Percentiles rank a stretch among this genome's conserved stretches.
These are phyloP conservation scores for Suillus weaverae DNA, from an alignment of 768 basidiomycete species.

Conservation along the genomic window DNA sequence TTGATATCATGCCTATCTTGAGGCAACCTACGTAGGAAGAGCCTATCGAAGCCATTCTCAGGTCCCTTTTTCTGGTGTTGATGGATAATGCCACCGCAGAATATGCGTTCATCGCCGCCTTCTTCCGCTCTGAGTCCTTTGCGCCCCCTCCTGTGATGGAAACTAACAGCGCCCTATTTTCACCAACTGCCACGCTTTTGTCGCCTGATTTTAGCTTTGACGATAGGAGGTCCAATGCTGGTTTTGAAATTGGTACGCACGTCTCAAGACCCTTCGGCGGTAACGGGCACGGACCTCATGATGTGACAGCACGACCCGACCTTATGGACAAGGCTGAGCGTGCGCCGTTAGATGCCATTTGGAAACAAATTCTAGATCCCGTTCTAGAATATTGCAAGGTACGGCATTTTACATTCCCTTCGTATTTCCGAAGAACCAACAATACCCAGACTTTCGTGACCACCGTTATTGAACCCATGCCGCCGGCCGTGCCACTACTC, in stretches of 20 bases:
- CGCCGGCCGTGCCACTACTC: constrained; percentile 74
- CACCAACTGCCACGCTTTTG: constrained; percentile 36
- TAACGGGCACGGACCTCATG: constrained; percentile 16
- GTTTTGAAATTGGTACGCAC: constrained; percentile 50
- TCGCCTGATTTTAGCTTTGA: constrained; percentile 44
- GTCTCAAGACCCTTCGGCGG: constrained; percentile 28
- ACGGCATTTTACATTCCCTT: constrained; percentile 18
- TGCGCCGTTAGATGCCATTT: constrained; percentile 60
- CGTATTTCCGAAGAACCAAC: background rate
- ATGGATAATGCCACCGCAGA: constrained; percentile 95
- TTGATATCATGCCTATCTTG: constrained; percentile 12
- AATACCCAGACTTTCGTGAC: constrained; percentile 61
- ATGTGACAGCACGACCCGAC: constrained; percentile 27
- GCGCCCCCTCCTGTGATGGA: constrained; percentile 38
- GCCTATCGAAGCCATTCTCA: constrained; percentile 77
- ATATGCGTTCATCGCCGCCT: constrained; percentile 81
- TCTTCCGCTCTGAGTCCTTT: constrained; percentile 58
- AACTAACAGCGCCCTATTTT: constrained; percentile 34
- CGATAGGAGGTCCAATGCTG: constrained; percentile 43
- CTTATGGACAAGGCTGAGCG: constrained; percentile 59
- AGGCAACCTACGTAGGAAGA: constrained; percentile 57
- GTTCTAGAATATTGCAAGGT: constrained; percentile 85
- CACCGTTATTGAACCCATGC: constrained; percentile 68
- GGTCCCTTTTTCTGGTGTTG: constrained; percentile 85
- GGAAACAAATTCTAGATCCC: constrained; percentile 94